Conservation (phyloP, 441 rosid species). For the Raphanus hybrid region DNA sequence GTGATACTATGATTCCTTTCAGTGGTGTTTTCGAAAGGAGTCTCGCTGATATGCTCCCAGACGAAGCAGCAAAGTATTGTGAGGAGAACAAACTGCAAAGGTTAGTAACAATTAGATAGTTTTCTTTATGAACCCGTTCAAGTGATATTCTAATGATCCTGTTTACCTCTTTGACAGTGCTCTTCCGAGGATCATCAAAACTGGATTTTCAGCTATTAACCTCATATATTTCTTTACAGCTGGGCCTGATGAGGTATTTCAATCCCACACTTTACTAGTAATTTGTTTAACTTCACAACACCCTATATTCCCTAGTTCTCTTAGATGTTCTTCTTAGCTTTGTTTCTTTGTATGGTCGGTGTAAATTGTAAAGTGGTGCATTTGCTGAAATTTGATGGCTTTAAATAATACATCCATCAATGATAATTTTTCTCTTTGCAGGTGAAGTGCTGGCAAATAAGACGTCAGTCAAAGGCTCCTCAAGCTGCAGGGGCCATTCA, state of each 20-base stretch:
- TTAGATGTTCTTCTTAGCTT: not conserved
- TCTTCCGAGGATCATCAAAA: slow-evolving; percentile 97
- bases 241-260: slow-evolving; percentile 93
- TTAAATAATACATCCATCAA: not conserved
- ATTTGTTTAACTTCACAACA: slow-evolving; percentile 1
- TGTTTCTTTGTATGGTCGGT: not conserved
- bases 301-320: slow-evolving; percentile 13
- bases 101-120: too few relatives aligned
- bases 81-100: too few relatives aligned
- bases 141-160: not conserved
- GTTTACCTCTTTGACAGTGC: slow-evolving; percentile 9
- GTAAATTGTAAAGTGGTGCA: not conserved
- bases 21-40: slow-evolving; percentile 81
- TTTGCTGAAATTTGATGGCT: not conserved
- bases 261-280: slow-evolving; percentile 12
- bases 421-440: slow-evolving; percentile 44
- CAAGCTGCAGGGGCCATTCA: slow-evolving; percentile 99
- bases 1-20: slow-evolving; percentile 92
- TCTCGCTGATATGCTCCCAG: slow-evolving; percentile 80
- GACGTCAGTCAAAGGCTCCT: slow-evolving; percentile 93
- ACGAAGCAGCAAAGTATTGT: slow-evolving; percentile 32
- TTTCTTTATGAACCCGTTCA: not conserved
- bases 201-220: slow-evolving; percentile 94
- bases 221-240: slow-evolving; percentile 98
- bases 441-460: slow-evolving; percentile 99